phyloP scores from a whole-genome alignment of 768 basidiomycete species.

The Xerocomellus amylosporus region DNA sequence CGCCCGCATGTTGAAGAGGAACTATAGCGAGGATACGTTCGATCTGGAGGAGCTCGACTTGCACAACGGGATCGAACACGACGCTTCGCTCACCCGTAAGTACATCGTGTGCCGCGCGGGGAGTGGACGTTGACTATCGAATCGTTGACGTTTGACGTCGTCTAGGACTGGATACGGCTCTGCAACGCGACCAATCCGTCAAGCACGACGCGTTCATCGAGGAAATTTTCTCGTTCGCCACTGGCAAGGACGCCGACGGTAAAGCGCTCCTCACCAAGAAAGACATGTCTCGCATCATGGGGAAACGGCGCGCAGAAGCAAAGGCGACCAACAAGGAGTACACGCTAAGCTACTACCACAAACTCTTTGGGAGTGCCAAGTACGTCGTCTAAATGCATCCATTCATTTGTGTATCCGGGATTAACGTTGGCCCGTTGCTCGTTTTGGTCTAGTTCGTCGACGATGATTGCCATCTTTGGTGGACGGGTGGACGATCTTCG shows the following conservation, averaged over 20 bases:
- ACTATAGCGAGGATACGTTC: slow-evolving; percentile 55
- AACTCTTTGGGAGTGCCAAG: slow-evolving; percentile 69
- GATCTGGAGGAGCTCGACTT: slow-evolving; percentile 65
- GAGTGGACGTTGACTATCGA: not conserved
- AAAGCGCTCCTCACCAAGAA: slow-evolving; percentile 46
- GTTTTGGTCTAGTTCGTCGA: slow-evolving; percentile 50
- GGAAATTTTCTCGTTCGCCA: slow-evolving; percentile 57
- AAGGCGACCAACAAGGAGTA: slow-evolving; percentile 56
- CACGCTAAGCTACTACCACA: slow-evolving; percentile 49
- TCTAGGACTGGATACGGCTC: slow-evolving; percentile 52
- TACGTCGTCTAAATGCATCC: slow-evolving; percentile 32
- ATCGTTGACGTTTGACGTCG: not conserved
- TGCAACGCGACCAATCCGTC: slow-evolving; percentile 49
- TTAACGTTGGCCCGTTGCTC: not conserved
- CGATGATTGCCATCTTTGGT: slow-evolving; percentile 66
- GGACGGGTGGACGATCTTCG: slow-evolving; percentile 57
- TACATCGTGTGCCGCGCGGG: not conserved
- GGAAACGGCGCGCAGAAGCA: slow-evolving; percentile 63
- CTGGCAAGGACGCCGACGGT: slow-evolving; percentile 53
- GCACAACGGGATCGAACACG: slow-evolving; percentile 58
- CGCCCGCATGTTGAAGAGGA: slow-evolving; percentile 54
- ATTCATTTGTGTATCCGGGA: not conserved
- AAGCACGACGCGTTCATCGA: slow-evolving; percentile 51
- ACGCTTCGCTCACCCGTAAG: slow-evolving; percentile 35
- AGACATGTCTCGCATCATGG: slow-evolving; percentile 57